Percentiles rank a stretch among this genome's conserved stretches.
Evolutionary conservation across 495 filamentous ascomycete genomes (phyloP).

Genomic region (Xylaria castorea): DNA sequence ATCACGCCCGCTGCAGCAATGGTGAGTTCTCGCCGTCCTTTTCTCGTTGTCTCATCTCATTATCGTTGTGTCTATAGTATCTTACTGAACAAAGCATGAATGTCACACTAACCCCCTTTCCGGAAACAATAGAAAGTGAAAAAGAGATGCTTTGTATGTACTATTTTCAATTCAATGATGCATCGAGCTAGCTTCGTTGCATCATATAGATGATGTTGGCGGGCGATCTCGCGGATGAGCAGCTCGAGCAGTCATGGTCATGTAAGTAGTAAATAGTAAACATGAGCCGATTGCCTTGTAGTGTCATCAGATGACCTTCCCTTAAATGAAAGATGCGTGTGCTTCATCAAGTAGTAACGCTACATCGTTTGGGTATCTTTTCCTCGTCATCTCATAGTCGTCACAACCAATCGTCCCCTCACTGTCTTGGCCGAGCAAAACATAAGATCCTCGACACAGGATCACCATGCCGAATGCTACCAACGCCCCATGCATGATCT

Average conservation of each 20-base stretch:
- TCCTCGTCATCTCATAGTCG: slow-evolving; percentile 20
- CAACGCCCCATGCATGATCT: slow-evolving; percentile 26
- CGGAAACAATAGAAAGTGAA: slow-evolving; percentile 26
- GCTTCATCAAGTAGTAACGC: background rate
- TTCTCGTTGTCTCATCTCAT: slow-evolving; percentile 10
- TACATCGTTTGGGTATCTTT: slow-evolving; percentile 21
- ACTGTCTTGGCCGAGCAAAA: slow-evolving; percentile 1
- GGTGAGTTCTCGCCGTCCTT: background rate
- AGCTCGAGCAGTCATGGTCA: background rate
- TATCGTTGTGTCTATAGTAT: slow-evolving; percentile 8
- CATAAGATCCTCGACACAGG: background rate
- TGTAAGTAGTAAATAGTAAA: too few relatives aligned
- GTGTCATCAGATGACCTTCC: background rate
- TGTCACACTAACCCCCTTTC: slow-evolving; percentile 4
- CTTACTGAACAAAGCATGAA: slow-evolving; percentile 34
- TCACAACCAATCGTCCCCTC: slow-evolving; percentile 12
- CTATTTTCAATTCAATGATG: slow-evolving; percentile 21
- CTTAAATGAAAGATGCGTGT: background rate
- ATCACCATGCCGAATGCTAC: slow-evolving; percentile 16
- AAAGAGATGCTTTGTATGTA: slow-evolving; percentile 21
- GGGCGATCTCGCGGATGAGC: slow-evolving; percentile 2
- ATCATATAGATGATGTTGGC: slow-evolving; percentile 3
- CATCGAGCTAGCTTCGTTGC: slow-evolving; percentile 30
- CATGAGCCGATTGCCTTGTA: background rate
- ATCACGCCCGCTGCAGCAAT: background rate